Evolutionary conservation across 305 asterid species (phyloP).

Genomic region (Fraxinus platypoda): DNA sequence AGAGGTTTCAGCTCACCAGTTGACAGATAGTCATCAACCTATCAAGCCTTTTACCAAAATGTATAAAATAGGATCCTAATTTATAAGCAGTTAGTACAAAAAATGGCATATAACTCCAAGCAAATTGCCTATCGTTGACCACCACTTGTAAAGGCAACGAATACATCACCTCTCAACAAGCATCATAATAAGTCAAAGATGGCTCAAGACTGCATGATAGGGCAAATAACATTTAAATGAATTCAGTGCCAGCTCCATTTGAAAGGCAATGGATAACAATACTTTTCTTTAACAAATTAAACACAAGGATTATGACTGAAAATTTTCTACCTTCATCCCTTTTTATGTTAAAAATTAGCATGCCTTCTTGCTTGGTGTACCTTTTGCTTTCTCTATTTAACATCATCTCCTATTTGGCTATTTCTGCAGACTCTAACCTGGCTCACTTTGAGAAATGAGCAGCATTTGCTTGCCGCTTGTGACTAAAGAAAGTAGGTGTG

Average conservation of each 20-base stretch:
- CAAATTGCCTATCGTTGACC: slow-evolving; percentile 12
- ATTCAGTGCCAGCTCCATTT: background rate
- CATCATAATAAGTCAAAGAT: slow-evolving; percentile 10
- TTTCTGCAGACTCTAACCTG: background rate
- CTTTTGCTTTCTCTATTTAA: background rate
- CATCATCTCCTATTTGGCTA: background rate
- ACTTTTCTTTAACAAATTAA: background rate
- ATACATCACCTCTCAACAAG: slow-evolving; percentile 15
- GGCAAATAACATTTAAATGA: background rate
- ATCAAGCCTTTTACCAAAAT: background rate
- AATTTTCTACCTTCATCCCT: background rate
- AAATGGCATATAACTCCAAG: slow-evolving; percentile 10
- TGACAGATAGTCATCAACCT: slow-evolving; percentile 9
- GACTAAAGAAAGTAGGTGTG: slow-evolving; percentile 1
- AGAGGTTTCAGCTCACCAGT: slow-evolving; percentile 8
- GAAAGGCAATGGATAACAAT: background rate
- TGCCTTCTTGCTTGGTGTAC: background rate
- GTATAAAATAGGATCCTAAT: background rate
- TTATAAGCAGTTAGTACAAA: slow-evolving; percentile 7
- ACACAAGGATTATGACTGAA: background rate
- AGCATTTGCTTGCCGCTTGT: background rate
- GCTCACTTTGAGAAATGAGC: background rate
- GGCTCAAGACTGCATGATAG: background rate
- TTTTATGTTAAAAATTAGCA: background rate
- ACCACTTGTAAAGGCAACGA: slow-evolving; percentile 7